phyloP scores from a whole-genome alignment of 306 rosid genomes.

The Abrus pulchellus region DNA sequence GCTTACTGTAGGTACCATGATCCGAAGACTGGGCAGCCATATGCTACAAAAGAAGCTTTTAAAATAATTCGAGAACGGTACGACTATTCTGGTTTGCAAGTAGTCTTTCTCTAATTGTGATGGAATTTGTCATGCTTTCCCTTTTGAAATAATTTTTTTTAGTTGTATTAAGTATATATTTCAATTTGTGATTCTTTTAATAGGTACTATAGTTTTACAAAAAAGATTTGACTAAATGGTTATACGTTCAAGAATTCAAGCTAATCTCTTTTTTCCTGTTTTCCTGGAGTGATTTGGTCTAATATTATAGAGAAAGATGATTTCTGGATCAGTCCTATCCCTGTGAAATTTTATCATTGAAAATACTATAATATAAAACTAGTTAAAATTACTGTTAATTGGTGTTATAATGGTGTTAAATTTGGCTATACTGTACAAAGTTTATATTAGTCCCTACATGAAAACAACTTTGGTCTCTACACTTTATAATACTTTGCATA shows the following conservation, averaged over 20 bases:
- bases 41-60: conserved; percentile 93
- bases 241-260: neutral
- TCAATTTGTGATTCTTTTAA: conserved; percentile 16
- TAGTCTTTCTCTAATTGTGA: conserved; percentile 29
- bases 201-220: neutral
- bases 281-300: conserved; percentile 30
- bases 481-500: too few species aligned
- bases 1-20: conserved; percentile 81
- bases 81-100: conserved; percentile 45
- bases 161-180: neutral
- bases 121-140: conserved; percentile 12
- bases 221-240: neutral
- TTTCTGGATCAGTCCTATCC: conserved; percentile 3
- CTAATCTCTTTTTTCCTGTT: neutral
- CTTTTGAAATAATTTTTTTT: conserved; percentile 22
- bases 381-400: neutral
- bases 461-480: neutral
- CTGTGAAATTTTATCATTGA: conserved; percentile 9
- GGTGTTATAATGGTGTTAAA: too few species aligned
- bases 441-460: neutral
- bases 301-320: conserved; percentile 29
- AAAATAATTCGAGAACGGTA: conserved; percentile 83
- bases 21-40: conserved; percentile 89
- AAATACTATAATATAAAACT: neutral
- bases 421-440: neutral